These are phyloP conservation scores for Sphagnurus paluster DNA, from an alignment of 1,284 basidiomycete genomes.

Conservation along the genomic window DNA sequence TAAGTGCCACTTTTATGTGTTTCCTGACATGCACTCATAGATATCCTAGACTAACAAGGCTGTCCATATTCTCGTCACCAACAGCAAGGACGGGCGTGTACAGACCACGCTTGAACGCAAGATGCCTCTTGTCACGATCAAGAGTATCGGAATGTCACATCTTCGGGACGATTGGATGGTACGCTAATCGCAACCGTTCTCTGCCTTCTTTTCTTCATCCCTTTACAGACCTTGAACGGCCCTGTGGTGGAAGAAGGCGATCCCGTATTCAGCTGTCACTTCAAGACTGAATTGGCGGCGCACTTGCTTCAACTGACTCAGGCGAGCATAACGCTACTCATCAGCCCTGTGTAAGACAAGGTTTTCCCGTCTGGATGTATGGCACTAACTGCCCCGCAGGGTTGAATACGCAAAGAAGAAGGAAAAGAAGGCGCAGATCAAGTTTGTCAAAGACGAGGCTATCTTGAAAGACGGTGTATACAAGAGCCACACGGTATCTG, in stretches of 20 bases:
- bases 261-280: slow-evolving; percentile 86
- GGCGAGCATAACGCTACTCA: slow-evolving; percentile 73
- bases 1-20: slow-evolving; percentile 39
- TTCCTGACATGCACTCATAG: background rate
- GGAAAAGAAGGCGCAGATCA: slow-evolving; percentile 90
- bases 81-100: slow-evolving; percentile 63
- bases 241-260: slow-evolving; percentile 90
- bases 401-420: slow-evolving; percentile 96
- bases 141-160: slow-evolving; percentile 82
- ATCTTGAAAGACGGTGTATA: slow-evolving; percentile 84
- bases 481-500: slow-evolving; percentile 92
- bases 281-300: slow-evolving; percentile 95
- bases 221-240: slow-evolving; percentile 53
- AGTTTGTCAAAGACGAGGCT: slow-evolving; percentile 88
- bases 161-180: slow-evolving; percentile 96
- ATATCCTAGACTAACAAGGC: slow-evolving; percentile 84
- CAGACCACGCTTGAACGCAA: slow-evolving; percentile 81
- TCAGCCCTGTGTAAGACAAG: slow-evolving; percentile 73
- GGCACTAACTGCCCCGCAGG: slow-evolving; percentile 37
- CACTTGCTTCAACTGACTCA: slow-evolving; percentile 83
- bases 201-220: background rate
- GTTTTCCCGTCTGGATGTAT: background rate
- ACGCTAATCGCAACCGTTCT: slow-evolving; percentile 22
- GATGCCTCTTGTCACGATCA: slow-evolving; percentile 87
- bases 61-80: slow-evolving; percentile 80